Percentiles rank a stretch among this genome's conserved stretches.
Evolutionary conservation across 495 filamentous ascomycete genomes (phyloP).

Genomic region (Staphylotrichum longicolle): DNA sequence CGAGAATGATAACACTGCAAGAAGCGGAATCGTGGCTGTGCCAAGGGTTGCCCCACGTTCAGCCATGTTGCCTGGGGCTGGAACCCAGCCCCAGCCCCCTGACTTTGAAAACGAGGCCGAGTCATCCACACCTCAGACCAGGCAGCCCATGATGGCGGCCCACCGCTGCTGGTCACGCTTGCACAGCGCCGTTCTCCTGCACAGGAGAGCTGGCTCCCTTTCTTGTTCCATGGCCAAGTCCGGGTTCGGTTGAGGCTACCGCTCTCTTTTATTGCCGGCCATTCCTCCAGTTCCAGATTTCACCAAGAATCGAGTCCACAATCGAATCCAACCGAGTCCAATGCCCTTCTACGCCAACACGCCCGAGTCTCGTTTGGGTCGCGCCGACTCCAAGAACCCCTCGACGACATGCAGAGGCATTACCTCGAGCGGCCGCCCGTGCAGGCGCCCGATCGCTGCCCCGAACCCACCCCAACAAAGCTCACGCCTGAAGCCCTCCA

Average conservation of each 20-base stretch:
- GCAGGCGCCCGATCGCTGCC: conserved; percentile 63
- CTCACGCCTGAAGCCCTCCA: conserved; percentile 39
- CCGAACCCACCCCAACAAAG: conserved; percentile 28
- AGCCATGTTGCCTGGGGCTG: conserved; percentile 4
- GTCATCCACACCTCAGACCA: conserved; percentile 20
- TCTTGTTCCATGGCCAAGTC: conserved; percentile 7
- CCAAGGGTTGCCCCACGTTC: not conserved
- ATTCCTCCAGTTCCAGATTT: too few relatives aligned
- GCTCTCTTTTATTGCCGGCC: too few relatives aligned
- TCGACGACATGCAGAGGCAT: conserved; percentile 84
- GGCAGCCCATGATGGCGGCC: conserved; percentile 25
- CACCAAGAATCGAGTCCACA: too few relatives aligned
- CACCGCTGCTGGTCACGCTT: conserved; percentile 15
- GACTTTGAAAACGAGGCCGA: conserved; percentile 5
- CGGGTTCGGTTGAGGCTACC: not conserved
- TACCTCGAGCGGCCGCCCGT: conserved; percentile 72
- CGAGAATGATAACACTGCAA: too few relatives aligned
- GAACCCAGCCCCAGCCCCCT: conserved; percentile 16
- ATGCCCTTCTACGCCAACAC: conserved; percentile 83
- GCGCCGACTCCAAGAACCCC: conserved; percentile 80
- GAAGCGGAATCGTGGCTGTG: conserved; percentile 8
- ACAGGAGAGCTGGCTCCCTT: not conserved
- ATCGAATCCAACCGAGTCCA: conserved; percentile 14
- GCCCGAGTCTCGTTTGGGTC: conserved; percentile 73
- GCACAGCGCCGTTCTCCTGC: conserved; percentile 6